Conservation (phyloP, 768 basidiomycete species). For the Amanita rubescens region DNA sequence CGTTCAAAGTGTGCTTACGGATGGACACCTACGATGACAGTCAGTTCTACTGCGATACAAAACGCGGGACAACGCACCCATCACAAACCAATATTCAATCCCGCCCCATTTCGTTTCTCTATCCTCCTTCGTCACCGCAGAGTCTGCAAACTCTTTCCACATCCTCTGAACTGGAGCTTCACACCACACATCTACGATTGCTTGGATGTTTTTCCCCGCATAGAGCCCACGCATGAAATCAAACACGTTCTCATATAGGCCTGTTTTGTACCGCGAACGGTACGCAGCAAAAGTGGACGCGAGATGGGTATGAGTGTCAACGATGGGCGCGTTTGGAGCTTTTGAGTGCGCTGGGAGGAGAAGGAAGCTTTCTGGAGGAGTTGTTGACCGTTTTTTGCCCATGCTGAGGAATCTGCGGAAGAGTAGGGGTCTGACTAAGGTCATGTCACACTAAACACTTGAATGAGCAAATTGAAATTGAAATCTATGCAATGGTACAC, state of each 20-base stretch:
- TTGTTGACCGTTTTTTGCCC: slow-evolving; percentile 33
- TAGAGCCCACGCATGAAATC: slow-evolving; percentile 66
- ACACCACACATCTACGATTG: slow-evolving; percentile 85
- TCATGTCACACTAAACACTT: no score
- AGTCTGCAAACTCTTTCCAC: slow-evolving; percentile 73
- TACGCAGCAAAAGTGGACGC: slow-evolving; percentile 65
- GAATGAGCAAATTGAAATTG: neutral
- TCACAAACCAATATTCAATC: slow-evolving; percentile 75
- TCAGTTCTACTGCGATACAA: slow-evolving; percentile 1
- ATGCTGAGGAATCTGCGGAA: slow-evolving; percentile 16
- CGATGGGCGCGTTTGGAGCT: slow-evolving; percentile 31
- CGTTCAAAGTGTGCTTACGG: slow-evolving; percentile 48
- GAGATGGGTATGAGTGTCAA: slow-evolving; percentile 87
- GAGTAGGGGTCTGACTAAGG: neutral
- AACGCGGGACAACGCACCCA: slow-evolving; percentile 42
- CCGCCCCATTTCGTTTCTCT: slow-evolving; percentile 52
- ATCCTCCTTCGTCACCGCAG: slow-evolving; percentile 45
- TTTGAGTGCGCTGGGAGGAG: slow-evolving; percentile 25
- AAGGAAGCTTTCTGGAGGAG: slow-evolving; percentile 28
- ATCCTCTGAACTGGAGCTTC: slow-evolving; percentile 59
- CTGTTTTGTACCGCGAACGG: slow-evolving; percentile 50
- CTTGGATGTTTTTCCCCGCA: slow-evolving; percentile 45
- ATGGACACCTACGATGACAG: slow-evolving; percentile 48
- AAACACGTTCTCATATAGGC: slow-evolving; percentile 45
- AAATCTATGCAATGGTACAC: neutral